Evolutionary conservation across 768 basidiomycete species (phyloP), one percentile per base, ranked within the genome.

Genomic region (Russula ochroleuca): DNA sequence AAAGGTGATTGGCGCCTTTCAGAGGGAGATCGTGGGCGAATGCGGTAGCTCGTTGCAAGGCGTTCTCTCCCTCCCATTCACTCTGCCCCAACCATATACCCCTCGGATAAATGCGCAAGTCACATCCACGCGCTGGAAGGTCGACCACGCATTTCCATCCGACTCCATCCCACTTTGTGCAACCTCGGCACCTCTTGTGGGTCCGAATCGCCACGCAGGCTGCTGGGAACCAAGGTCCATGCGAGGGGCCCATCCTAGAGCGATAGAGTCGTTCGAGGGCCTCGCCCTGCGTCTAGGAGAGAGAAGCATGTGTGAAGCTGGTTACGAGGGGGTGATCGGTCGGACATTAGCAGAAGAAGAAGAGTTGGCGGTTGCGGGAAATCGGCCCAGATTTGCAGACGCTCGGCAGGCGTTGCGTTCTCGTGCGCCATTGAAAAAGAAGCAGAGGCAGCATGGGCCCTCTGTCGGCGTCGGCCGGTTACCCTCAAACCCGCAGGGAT

Each of bases 301-400:
- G 53, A 59, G 53, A 57, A 61, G 56, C 11, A 45, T 14, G 25
- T 25, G 40, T 55, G 61, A 57, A 57, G 53, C 28, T 64, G 63
- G 63, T 60, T 60, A 64, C 62, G 50, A 47, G 62, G 57, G 35
- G 63, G 31, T 56, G 64, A 56, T 65, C 59, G 48, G 59, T 56
- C 63, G 63, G 59, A 64, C 45, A 64, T 64, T 47, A 59, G 57
- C 57, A 62, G 57, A 64, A 61, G 63, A 45, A 62, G 57, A 64
- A 61, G 63, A 45, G n/a, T 13, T 21, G 40, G 38, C 10, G n/a
- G 31, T 28, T 48, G 52, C 40, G 11, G 63, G 38, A 55, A 50
- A 51, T 45, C 48, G 19, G 47, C 8, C 48, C 40, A 57, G 55
- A 63, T 51, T 49, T 49, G 48, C 38, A 43, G 38, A 49, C 38